Base-by-base conservation (phyloP, 257 asterid species). In the Solanum medicagineum region DNA sequence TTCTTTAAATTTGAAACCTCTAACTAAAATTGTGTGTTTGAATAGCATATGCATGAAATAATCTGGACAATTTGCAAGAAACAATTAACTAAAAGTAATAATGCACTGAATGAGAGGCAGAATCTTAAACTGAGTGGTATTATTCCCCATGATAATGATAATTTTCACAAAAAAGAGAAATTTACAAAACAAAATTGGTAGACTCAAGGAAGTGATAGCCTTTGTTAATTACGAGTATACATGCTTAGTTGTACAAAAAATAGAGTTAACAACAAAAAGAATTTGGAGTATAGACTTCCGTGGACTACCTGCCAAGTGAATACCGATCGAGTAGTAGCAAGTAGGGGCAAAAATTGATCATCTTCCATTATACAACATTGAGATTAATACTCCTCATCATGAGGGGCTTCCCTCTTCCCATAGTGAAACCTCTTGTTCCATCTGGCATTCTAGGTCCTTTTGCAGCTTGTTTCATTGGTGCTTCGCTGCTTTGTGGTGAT, bases 401-500 rank as follows among this genome's bases (percentile, higher is more conserved):
- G 51, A 96, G 60, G 24, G 97, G 96, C 90, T 93, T 95, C 62
- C 99, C 98, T 82, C 99, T 88, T 6, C 99, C 99, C 98, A 95
- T 94, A 10, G 97, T 92, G 94, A 96, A 96, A 0, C 99, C 99
- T 71, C 92, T 87, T 17, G 99, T 96, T 42, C 99, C 99, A 51
- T 96, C 98, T 0, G 99, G 99, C 98, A 94, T 96, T 85, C 98
- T 90, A 0, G 99, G 99, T 19, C 99, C 99, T 86, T 92, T 96
- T 10, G 71, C 65, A 7, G 85, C 74, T 71, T 84, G 94, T 26
- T 88, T 88, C 4, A 74, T 47, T 0, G 91, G 84, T 85, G 90
- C 84, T 80, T 91, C 95, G 68, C 87, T 80, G 20, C 79, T n/a
- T 81, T 88, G 91, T 10, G 94, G 90, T 6, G 92, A 84, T 14